A percentile compares a stretch with the other conserved stretches of the same genome.
These are phyloP conservation scores for Geotrichum restrictum DNA, from an alignment of 1,139 yeast genomes.

Conservation along the genomic window DNA sequence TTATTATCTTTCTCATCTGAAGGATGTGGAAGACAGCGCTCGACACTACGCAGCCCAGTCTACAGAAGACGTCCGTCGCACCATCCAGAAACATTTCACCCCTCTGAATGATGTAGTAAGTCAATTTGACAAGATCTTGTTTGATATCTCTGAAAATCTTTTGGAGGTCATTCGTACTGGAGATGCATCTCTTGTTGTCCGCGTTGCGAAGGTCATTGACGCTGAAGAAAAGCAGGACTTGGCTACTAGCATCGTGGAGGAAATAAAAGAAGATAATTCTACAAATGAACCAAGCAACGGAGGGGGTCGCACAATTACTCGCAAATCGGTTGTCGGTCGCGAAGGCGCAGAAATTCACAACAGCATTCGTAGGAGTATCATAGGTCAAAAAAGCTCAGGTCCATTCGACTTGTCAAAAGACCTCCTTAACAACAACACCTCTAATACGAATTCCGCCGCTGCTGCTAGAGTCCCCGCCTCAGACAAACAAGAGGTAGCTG, in stretches of 20 bases:
- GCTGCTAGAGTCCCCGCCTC: neutral
- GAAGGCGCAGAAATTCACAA: slow-evolving; percentile 16
- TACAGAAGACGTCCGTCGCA: slow-evolving; percentile 67
- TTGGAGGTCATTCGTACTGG: slow-evolving; percentile 69
- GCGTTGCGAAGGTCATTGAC: slow-evolving; percentile 72
- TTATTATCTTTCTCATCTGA: slow-evolving; percentile 59
- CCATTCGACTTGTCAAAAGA: slow-evolving; percentile 13
- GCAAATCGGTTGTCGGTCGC: slow-evolving; percentile 14
- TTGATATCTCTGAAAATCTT: slow-evolving; percentile 58
- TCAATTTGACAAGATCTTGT: slow-evolving; percentile 62
- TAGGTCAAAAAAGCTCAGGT: slow-evolving; percentile 15
- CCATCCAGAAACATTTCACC: slow-evolving; percentile 56
- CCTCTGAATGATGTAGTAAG: slow-evolving; percentile 50
- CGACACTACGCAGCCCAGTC: slow-evolving; percentile 49
- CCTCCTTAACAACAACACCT: slow-evolving; percentile 4
- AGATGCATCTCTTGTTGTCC: slow-evolving; percentile 62
- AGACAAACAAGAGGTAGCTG: neutral
- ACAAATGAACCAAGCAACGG: neutral
- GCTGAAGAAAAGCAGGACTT: slow-evolving; percentile 76
- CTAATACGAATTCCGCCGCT: neutral
- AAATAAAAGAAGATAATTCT: slow-evolving; percentile 37
- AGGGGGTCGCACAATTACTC: neutral
- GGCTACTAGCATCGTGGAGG: slow-evolving; percentile 51
- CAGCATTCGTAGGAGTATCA: slow-evolving; percentile 12
- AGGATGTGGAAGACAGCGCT: slow-evolving; percentile 78